Base-by-base conservation (phyloP, 108 stramenopile species). In the Parietichytrium sp. region DNA sequence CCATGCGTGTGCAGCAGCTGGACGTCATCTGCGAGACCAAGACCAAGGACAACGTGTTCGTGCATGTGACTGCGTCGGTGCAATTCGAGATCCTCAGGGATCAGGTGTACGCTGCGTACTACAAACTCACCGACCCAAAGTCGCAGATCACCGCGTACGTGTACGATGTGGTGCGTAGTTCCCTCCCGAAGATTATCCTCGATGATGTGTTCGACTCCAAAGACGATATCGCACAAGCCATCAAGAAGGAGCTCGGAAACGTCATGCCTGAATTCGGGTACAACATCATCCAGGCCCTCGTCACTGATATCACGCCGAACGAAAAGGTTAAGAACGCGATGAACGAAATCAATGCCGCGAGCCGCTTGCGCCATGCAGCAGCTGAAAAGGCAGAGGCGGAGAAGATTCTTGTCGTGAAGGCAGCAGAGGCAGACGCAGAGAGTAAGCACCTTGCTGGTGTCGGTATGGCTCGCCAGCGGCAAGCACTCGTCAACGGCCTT, bases 321-420 rank as follows among this genome's bases (percentile, higher is more conserved):
- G 6, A 80, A 47, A 92, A 91, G 51, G 96, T 97, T 87, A 97
- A 97, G 93, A 93, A 93, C 16, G 91, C 93, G 47, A 98, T 98
- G 98, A 98, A 98, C 83, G 96, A 97, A 84, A 98, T 98, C 89
- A 98, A 98, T 79, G 97, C 95, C 47, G 86, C 91, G 26, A 86
- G 90, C 47, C 86, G 96, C 79, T 87, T 95, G 86, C 94, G 94
- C 84, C 93, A 95, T 82, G 96, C 96, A 20, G 94, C 94, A 1
- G 86, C 81, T 15, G 82, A 87, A 13, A 85, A 95, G 87, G 96
- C 96, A 52, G 96, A 97, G 82, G 95, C 95, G 8, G 96, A 97
- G 52, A 97, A 97, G 85, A 90, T 88, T 49, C 42, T 80, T 26
- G 92, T 93, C 83, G 93, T 95, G 81, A 97, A 95, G 90, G 93